Percentiles rank a stretch among this genome's conserved stretches.
Evolutionary conservation across 257 asterid genomes (phyloP).

Genomic region (Solanum chiquidenum): DNA sequence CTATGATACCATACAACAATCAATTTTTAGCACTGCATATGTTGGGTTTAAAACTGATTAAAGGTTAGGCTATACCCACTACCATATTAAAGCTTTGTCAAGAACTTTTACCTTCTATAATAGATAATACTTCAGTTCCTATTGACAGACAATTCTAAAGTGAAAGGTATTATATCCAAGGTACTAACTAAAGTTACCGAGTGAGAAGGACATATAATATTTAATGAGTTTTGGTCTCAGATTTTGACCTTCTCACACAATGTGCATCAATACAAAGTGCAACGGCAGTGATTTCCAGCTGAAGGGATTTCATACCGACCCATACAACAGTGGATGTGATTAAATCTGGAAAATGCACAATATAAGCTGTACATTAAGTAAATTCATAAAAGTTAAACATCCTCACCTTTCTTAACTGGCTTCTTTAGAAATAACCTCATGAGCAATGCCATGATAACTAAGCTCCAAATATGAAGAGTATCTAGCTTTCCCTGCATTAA

Average conservation of each 20-base stretch:
- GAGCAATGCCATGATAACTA: conserved; percentile 23
- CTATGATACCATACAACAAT: not conserved
- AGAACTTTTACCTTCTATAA: not conserved
- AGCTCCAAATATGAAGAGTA: conserved; percentile 28
- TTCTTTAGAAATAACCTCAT: conserved; percentile 19
- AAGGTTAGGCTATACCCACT: not conserved
- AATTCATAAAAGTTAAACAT: not conserved
- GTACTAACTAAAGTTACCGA: not conserved
- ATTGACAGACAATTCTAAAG: not conserved
- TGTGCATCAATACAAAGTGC: not conserved
- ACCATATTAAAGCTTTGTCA: not conserved
- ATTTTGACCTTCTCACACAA: not conserved
- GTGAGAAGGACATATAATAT: not conserved
- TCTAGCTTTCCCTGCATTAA: conserved; percentile 26
- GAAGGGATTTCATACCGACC: not conserved
- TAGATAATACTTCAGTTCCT: not conserved
- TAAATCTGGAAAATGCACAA: not conserved
- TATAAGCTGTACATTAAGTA: not conserved
- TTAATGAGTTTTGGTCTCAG: not conserved
- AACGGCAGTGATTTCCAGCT: not conserved
- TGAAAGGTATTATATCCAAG: not conserved
- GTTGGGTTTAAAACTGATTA: not conserved
- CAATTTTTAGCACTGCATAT: not conserved
- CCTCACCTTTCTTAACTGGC: conserved; percentile 59
- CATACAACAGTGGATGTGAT: not conserved